Conservation (phyloP, 768 basidiomycete species). For the Crepidotus variabilis region DNA sequence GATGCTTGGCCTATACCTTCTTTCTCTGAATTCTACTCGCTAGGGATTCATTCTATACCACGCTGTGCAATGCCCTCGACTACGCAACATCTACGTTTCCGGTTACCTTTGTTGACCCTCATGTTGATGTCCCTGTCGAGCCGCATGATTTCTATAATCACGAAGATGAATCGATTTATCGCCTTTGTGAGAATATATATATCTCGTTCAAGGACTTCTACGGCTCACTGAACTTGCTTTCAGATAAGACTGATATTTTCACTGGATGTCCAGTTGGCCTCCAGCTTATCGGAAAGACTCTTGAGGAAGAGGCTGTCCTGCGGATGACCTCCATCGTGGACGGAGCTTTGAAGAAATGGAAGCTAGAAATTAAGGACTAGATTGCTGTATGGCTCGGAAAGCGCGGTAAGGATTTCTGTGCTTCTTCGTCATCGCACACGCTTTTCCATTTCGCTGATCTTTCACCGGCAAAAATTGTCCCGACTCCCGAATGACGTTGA, state of each 20-base stretch:
- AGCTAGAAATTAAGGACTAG: neutral
- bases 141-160: constrained; percentile 49
- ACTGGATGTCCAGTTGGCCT: constrained; percentile 55
- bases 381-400: neutral
- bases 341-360: constrained; percentile 37
- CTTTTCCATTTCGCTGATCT: no score
- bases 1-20: neutral
- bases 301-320: constrained; percentile 73
- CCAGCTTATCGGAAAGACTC: constrained; percentile 61
- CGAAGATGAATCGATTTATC: constrained; percentile 48
- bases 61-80: constrained; percentile 62
- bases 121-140: constrained; percentile 42
- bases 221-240: constrained; percentile 31
- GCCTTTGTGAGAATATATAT: constrained; percentile 44
- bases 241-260: constrained; percentile 44
- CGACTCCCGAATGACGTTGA: no score
- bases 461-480: no score
- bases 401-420: neutral
- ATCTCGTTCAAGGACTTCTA: neutral
- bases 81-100: constrained; percentile 59
- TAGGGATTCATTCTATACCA: constrained; percentile 59
- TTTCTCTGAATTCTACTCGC: neutral
- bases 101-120: constrained; percentile 57
- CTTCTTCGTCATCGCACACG: no score
- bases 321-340: constrained; percentile 65